Percentiles rank a stretch among this genome's conserved stretches.
Conservation (phyloP, 1,284 basidiomycete genomes). For the Ceratobasidium sp. region DNA sequence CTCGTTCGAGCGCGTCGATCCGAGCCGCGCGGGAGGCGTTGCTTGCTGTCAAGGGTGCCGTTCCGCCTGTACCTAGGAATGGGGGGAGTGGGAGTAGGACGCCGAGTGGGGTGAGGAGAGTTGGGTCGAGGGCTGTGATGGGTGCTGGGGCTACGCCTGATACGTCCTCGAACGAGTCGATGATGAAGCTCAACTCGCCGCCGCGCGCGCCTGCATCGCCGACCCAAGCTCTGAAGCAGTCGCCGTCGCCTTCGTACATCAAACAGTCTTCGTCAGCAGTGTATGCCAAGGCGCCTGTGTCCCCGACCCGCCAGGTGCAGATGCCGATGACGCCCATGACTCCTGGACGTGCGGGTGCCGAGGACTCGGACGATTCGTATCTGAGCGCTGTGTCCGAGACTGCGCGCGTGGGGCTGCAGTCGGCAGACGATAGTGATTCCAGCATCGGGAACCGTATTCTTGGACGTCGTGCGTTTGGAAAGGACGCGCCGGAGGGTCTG, state of each 20-base stretch:
- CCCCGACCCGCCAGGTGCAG: background rate
- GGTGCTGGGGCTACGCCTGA: background rate
- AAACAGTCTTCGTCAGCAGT: background rate
- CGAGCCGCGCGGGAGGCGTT: slow-evolving; percentile 34
- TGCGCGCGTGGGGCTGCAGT: background rate
- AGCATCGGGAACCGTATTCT: slow-evolving; percentile 4
- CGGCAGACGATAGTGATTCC: slow-evolving; percentile 5
- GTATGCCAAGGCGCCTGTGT: slow-evolving; percentile 19
- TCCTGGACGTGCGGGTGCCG: slow-evolving; percentile 13
- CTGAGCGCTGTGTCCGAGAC: slow-evolving; percentile 42
- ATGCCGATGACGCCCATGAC: slow-evolving; percentile 32
- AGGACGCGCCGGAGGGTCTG: background rate
- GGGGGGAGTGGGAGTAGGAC: background rate
- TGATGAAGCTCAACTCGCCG: slow-evolving; percentile 8
- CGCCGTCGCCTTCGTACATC: background rate
- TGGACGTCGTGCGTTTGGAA: background rate
- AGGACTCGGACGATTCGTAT: slow-evolving; percentile 44
- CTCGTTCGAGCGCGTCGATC: slow-evolving; percentile 22
- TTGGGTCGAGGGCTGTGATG: background rate
- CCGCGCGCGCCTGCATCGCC: slow-evolving; percentile 27
- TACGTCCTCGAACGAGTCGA: background rate
- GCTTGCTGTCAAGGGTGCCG: slow-evolving; percentile 34
- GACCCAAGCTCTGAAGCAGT: too few species aligned
- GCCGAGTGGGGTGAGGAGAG: background rate
- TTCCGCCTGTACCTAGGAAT: slow-evolving; percentile 30